A percentile compares a stretch with the other conserved stretches of the same genome.
These are phyloP conservation scores for Lathyrus sativus DNA, from an alignment of 306 rosid species.

Conservation along the genomic window DNA sequence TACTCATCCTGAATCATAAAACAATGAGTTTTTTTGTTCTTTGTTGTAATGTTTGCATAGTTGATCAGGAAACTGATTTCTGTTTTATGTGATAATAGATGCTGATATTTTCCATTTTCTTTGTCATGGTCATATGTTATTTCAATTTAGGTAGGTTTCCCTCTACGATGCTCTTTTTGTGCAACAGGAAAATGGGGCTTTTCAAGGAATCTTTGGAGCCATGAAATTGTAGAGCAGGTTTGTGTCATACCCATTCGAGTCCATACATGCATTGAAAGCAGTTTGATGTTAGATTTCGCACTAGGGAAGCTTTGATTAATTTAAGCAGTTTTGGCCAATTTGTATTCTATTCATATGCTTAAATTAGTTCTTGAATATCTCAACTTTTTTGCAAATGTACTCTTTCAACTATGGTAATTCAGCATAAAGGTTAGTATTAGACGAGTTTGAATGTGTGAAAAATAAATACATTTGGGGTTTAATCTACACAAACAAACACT, in stretches of 20 bases:
- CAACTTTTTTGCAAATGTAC: no score
- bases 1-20: conserved; percentile 15
- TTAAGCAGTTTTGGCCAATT: no score
- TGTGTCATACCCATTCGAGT: conserved; percentile 20
- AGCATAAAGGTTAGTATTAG: no score
- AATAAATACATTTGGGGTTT: no score
- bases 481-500: no score
- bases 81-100: conserved; percentile 6
- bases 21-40: conserved; percentile 27
- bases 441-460: no score
- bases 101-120: conserved; percentile 24
- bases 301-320: conserved; percentile 19
- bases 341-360: no score
- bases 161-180: conserved; percentile 90
- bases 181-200: conserved; percentile 99
- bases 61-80: conserved; percentile 31
- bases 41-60: conserved; percentile 16
- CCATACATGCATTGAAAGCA: conserved; percentile 11
- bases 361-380: no score
- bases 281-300: conserved; percentile 32
- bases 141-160: conserved; percentile 82
- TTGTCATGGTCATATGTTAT: conserved; percentile 23
- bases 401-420: no score
- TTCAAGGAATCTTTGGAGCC: conserved; percentile 80
- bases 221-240: conserved; percentile 97